These are phyloP conservation scores for Whalleya microplaca DNA, from an alignment of 2,329 filamentous ascomycete species.

Conservation along the genomic window DNA sequence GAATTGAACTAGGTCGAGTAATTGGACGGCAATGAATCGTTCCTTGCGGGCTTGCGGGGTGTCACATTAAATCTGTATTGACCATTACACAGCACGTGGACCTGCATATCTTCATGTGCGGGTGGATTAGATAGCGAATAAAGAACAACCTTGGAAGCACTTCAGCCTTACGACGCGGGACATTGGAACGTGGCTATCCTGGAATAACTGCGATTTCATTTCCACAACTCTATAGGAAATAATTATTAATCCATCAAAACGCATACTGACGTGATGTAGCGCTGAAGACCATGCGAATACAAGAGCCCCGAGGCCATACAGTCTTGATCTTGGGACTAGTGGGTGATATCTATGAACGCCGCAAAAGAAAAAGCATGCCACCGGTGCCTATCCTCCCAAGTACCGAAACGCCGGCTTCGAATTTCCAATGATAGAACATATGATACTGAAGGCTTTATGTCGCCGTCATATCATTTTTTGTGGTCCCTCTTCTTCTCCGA, in stretches of 20 bases:
- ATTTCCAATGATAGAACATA: neutral
- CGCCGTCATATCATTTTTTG: neutral
- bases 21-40: slow-evolving; percentile 11
- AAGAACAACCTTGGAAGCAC: neutral
- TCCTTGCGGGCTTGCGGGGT: slow-evolving; percentile 13
- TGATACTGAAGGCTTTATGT: neutral
- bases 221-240: too few relatives aligned
- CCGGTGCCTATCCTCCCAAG: neutral
- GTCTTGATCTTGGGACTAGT: slow-evolving; percentile 6
- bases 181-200: neutral
- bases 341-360: neutral
- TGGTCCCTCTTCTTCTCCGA: neutral
- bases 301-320: slow-evolving; percentile 16
- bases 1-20: neutral
- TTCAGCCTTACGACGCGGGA: slow-evolving; percentile 1
- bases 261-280: neutral
- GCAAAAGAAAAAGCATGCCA: neutral
- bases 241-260: too few relatives aligned
- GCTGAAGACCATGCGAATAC: slow-evolving; percentile 9
- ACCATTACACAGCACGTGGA: slow-evolving; percentile 5
- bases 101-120: slow-evolving; percentile 10
- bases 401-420: slow-evolving; percentile 1
- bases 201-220: too few relatives aligned
- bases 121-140: slow-evolving; percentile 18
- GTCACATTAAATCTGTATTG: neutral